These are phyloP conservation scores for Venturia pyrina DNA, from an alignment of 2,329 filamentous ascomycete genomes.

Conservation along the genomic window DNA sequence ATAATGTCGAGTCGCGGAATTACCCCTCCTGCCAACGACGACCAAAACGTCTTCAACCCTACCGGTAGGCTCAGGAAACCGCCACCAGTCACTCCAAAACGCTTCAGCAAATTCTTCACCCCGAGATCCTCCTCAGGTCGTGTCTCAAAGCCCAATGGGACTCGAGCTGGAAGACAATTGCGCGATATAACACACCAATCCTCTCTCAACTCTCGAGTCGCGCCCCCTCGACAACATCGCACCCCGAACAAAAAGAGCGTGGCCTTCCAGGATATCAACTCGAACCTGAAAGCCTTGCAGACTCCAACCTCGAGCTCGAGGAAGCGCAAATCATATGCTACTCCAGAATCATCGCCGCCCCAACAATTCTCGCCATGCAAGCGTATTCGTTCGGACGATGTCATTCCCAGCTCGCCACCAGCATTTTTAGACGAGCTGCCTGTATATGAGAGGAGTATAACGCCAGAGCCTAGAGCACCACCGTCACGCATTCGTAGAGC, in stretches of 20 bases:
- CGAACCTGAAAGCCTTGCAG: constrained; percentile 22
- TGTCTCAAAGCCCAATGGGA: constrained; percentile 17
- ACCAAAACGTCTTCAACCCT: not conserved
- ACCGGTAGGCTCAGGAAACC: constrained; percentile 32
- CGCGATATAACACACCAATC: constrained; percentile 38
- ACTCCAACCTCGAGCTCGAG: constrained; percentile 19
- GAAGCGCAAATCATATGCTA: constrained; percentile 29
- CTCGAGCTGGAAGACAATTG: constrained; percentile 35
- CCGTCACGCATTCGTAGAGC: not conserved
- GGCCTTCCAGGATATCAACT: constrained; percentile 26
- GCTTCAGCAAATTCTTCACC: constrained; percentile 43
- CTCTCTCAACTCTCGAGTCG: constrained; percentile 29
- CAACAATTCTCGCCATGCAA: constrained; percentile 30
- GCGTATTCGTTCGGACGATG: not conserved
- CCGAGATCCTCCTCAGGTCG: constrained; percentile 23
- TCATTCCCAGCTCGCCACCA: constrained; percentile 11
- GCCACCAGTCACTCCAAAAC: constrained; percentile 41
- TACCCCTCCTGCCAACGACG: not conserved
- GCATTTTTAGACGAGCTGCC: not conserved
- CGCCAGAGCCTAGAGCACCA: constrained; percentile 4
- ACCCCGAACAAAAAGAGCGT: constrained; percentile 25
- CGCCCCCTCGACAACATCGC: not conserved
- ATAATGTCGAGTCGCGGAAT: not conserved
- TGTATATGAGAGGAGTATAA: constrained; percentile 4
- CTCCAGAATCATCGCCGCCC: constrained; percentile 29